phyloP scores from a whole-genome alignment of 352 stramenopile genomes.

The Phytopythium mirpurense region DNA sequence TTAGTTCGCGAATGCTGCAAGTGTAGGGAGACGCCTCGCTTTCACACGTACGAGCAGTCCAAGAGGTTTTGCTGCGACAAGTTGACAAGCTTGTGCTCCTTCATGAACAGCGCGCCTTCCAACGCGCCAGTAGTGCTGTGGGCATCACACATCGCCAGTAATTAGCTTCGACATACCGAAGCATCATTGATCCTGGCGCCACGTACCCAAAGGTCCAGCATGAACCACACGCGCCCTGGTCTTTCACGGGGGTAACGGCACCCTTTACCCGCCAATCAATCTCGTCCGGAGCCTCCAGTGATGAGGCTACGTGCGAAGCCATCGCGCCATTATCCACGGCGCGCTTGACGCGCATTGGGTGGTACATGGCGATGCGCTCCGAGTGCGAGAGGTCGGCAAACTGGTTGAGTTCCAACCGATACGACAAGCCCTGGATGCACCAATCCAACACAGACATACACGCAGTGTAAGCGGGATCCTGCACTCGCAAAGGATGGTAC shows the following conservation, averaged over 20 bases:
- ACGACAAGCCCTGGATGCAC: constrained; percentile 50
- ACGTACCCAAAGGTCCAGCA: constrained; percentile 89
- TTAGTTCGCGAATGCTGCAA: too few species aligned
- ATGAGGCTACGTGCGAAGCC: constrained; percentile 32
- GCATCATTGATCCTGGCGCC: not conserved
- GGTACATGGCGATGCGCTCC: constrained; percentile 52
- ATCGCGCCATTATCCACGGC: constrained; percentile 57
- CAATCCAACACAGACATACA: not conserved
- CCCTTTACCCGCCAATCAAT: constrained; percentile 86
- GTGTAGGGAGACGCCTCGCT: not conserved
- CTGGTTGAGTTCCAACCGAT: constrained; percentile 74
- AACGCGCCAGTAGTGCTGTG: constrained; percentile 73
- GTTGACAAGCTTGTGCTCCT: constrained; percentile 71
- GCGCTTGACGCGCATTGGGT: constrained; percentile 37
- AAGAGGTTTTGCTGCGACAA: constrained; percentile 89
- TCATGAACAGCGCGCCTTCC: constrained; percentile 68
- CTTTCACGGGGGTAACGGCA: constrained; percentile 87
- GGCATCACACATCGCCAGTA: constrained; percentile 4
- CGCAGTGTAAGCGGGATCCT: not conserved
- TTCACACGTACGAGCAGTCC: constrained; percentile 75
- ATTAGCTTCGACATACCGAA: constrained; percentile 1
- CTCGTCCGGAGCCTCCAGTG: constrained; percentile 42
- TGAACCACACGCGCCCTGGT: constrained; percentile 89
- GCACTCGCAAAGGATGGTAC: not conserved
- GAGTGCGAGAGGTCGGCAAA: constrained; percentile 79